Evolutionary conservation across 1,284 basidiomycete species (phyloP).

Genomic region (Fomitopsis pinicola): DNA sequence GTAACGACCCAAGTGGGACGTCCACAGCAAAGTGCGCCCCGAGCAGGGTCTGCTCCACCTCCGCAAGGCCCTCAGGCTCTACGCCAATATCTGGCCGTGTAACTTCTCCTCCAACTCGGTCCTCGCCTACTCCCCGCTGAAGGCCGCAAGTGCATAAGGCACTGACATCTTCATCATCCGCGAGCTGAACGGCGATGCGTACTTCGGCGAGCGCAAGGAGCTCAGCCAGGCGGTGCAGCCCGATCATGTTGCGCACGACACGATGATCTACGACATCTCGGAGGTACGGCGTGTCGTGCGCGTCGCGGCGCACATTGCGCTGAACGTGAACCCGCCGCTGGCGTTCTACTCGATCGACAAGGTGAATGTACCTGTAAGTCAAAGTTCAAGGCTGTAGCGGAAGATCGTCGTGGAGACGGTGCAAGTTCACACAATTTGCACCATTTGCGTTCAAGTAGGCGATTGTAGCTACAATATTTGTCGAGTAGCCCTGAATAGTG

Average conservation of each 20-base stretch:
- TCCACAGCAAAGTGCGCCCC: slow-evolving; percentile 87
- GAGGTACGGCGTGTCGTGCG: slow-evolving; percentile 95
- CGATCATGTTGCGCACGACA: slow-evolving; percentile 88
- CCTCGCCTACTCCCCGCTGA: slow-evolving; percentile 89
- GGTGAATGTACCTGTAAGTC: too few relatives aligned
- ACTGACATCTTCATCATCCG: slow-evolving; percentile 93
- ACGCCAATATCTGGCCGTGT: slow-evolving; percentile 97
- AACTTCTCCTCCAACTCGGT: slow-evolving; percentile 93
- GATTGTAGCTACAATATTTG: too few relatives aligned
- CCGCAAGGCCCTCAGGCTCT: slow-evolving; percentile 91
- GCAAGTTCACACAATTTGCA: too few relatives aligned
- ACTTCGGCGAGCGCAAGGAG: slow-evolving; percentile 95
- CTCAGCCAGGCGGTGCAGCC: slow-evolving; percentile 64
- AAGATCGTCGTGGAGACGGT: too few relatives aligned
- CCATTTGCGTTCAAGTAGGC: too few relatives aligned
- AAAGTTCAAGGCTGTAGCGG: too few relatives aligned
- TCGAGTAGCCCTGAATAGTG: too few relatives aligned
- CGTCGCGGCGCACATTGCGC: slow-evolving; percentile 94
- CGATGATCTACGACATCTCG: slow-evolving; percentile 86
- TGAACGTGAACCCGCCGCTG: too few relatives aligned
- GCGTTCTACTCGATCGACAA: too few relatives aligned
- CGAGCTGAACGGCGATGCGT: slow-evolving; percentile 90
- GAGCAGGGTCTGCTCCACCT: slow-evolving; percentile 91
- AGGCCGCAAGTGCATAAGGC: slow-evolving; percentile 80
- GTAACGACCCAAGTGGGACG: slow-evolving; percentile 99